These are phyloP conservation scores for Populus ilicifolia DNA, from an alignment of 345 rosid species.

Conservation along the genomic window DNA sequence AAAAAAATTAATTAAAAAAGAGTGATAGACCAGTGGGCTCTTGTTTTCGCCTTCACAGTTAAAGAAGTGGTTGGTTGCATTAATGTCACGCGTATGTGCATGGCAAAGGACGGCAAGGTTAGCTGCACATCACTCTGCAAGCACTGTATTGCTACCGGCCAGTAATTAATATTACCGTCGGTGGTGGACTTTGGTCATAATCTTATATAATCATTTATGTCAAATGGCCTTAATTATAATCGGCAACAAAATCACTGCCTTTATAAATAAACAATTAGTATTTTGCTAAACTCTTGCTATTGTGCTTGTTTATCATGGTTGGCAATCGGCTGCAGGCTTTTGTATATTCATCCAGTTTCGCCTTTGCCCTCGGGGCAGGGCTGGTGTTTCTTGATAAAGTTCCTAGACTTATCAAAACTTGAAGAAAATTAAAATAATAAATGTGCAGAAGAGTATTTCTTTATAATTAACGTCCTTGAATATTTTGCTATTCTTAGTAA, in stretches of 20 bases:
- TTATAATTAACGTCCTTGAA: too few species aligned
- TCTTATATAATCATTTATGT: neutral
- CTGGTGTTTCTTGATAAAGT: too few species aligned
- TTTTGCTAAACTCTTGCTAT: neutral
- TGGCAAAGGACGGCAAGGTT: neutral
- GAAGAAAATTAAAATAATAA: too few species aligned
- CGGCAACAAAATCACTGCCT: neutral
- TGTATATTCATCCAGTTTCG: neutral
- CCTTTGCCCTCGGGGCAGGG: too few species aligned
- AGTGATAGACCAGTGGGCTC: neutral
- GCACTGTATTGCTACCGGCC: neutral
- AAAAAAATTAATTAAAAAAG: neutral
- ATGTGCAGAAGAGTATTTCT: too few species aligned
- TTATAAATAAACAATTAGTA: neutral
- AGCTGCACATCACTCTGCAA: neutral
- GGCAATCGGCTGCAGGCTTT: neutral
- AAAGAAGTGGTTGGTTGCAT: constrained; percentile 26
- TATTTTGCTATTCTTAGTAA: too few species aligned
- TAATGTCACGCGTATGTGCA: constrained; percentile 30
- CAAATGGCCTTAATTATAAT: too few species aligned
- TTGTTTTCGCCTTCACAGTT: constrained; percentile 15
- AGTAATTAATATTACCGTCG: neutral
- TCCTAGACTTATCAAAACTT: too few species aligned
- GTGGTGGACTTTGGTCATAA: neutral
- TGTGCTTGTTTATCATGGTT: neutral